Evolutionary conservation across 768 basidiomycete genomes (phyloP).

Genomic region (Boletus barrowsii): DNA sequence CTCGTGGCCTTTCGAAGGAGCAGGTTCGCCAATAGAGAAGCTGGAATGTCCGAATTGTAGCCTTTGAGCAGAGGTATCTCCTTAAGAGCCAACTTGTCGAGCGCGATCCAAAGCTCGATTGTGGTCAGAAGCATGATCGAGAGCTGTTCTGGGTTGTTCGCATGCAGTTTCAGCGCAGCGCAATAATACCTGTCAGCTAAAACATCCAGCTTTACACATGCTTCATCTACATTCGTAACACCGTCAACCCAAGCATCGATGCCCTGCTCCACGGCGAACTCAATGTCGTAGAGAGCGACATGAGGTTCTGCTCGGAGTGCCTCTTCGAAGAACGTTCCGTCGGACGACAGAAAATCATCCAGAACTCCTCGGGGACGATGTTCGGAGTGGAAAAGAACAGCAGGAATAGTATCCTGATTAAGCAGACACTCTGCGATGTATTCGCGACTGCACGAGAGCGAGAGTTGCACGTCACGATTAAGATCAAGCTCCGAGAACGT

Average conservation of each 20-base stretch:
- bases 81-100: constrained; percentile 38
- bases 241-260: constrained; percentile 33
- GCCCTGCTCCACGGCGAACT: constrained; percentile 27
- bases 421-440: constrained; percentile 27
- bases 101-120: constrained; percentile 45
- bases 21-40: constrained; percentile 35
- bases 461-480: constrained; percentile 29
- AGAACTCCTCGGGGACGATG: constrained; percentile 8
- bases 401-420: neutral
- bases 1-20: constrained; percentile 34
- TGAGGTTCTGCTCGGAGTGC: constrained; percentile 4
- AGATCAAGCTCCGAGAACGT: constrained; percentile 19
- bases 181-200: constrained; percentile 24
- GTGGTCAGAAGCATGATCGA: constrained; percentile 42
- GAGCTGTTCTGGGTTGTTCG: constrained; percentile 32
- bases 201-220: constrained; percentile 26
- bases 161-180: constrained; percentile 25
- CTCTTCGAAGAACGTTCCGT: constrained; percentile 5
- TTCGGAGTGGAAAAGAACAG: neutral
- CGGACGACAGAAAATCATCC: constrained; percentile 9
- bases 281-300: constrained; percentile 36
- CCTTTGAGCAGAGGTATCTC: constrained; percentile 36
- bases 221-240: constrained; percentile 13
- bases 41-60: constrained; percentile 45
- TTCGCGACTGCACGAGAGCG: constrained; percentile 27